Evolutionary conservation across 129 eudicot genomes (phyloP), one percentile per base, ranked within the genome.

Genomic region (Flaveria robusta): DNA sequence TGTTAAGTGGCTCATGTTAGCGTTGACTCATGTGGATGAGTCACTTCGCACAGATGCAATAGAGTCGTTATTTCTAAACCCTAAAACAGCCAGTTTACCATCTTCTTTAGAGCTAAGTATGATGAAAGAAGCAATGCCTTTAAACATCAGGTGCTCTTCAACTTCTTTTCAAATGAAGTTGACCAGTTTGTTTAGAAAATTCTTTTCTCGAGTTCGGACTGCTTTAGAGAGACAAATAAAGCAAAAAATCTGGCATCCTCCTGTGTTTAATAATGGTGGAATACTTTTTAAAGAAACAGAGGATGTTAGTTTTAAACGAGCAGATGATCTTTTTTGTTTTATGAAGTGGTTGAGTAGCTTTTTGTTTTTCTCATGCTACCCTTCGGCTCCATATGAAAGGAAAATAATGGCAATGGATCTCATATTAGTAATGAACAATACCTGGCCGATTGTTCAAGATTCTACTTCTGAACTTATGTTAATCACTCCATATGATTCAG

Each of bases 311-410:
- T 62, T 49, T n/a, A 66, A 79, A 68, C 78, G 80, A 76, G 97
- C 99, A 20, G 90, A 88, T 15, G 77, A 84, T 46, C 94, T 95
- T 31, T 91, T 84, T 72, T 69, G 76, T 47, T 91, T 91, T 71
- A 95, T 86, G 86, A 91, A 82, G 80, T 95, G 99, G 99, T 67
- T 95, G 74, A 89, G 94, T 80, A 85, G 88, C 68, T 89, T 91
- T 81, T 85, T 95, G 78, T 91, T 85, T 69, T 89, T 89, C 68
- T 95, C 99, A 43, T 86, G 96, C 80, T 95, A 95, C 75, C 97
- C 99, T 81, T 95, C 97, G 20, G 99, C 99, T 66, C 99, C 99
- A 52, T 95, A 95, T 74, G 99, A 95, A 81, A 79, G 99, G 75
- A 95, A 95, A 83, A 89, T 85, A 66, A 91, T 89, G 96, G 97